Evolutionary conservation across 331 rosid species (phyloP).

Genomic region (Rosa hybrid): DNA sequence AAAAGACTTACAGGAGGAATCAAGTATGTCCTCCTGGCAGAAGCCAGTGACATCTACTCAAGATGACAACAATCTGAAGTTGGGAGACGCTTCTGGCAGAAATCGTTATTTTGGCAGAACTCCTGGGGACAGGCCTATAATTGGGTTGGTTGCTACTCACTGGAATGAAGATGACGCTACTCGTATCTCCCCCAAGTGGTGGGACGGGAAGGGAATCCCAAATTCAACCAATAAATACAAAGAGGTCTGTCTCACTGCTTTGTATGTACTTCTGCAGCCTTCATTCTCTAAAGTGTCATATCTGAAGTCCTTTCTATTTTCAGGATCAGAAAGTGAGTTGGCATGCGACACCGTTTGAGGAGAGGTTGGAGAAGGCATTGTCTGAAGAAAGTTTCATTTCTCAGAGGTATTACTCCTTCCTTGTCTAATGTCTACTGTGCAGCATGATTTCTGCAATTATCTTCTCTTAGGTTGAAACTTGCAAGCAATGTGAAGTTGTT

Average conservation of each 20-base stretch:
- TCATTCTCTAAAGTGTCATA: not conserved
- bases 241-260: conserved; percentile 49
- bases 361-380: conserved; percentile 81
- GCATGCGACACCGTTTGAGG: conserved; percentile 98
- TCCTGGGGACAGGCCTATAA: conserved; percentile 71
- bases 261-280: conserved; percentile 1
- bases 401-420: conserved; percentile 44
- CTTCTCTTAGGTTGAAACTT: not conserved
- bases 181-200: conserved; percentile 64
- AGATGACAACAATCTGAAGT: conserved; percentile 32
- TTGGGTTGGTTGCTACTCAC: conserved; percentile 75
- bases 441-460: not conserved
- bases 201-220: conserved; percentile 91
- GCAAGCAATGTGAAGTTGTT: not conserved
- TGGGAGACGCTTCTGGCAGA: conserved; percentile 22
- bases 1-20: conserved; percentile 51
- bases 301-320: conserved; percentile 25
- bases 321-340: conserved; percentile 96
- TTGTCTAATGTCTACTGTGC: not conserved
- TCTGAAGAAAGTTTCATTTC: conserved; percentile 64
- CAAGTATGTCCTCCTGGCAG: conserved; percentile 65
- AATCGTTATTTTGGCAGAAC: conserved; percentile 41
- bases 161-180: conserved; percentile 61
- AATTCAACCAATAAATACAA: conserved; percentile 89
- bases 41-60: conserved; percentile 46